Conservation (phyloP, 192 early-diverging fungal genomes). For the Chytriomyces sp. region DNA sequence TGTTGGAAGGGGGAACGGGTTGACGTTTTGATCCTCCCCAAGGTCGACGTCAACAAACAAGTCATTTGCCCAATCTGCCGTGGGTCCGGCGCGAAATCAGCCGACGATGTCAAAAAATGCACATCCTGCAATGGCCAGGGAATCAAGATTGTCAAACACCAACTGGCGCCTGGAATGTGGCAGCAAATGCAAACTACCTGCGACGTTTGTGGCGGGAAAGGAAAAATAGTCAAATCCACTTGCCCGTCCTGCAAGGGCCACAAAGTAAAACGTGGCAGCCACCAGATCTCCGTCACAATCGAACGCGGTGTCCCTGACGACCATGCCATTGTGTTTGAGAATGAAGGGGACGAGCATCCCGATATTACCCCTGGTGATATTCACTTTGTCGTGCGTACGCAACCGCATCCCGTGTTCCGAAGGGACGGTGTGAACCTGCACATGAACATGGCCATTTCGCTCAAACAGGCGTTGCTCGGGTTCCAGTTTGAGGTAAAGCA, state of each 20-base stretch:
- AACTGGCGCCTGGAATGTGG: slow-evolving; percentile 89
- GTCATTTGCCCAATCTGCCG: slow-evolving; percentile 89
- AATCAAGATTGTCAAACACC: slow-evolving; percentile 76
- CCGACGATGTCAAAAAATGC: slow-evolving; percentile 86
- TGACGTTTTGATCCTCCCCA: background rate
- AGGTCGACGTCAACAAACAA: slow-evolving; percentile 93
- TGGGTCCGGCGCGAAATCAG: slow-evolving; percentile 84
- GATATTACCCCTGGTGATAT: slow-evolving; percentile 87
- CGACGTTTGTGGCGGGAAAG: slow-evolving; percentile 87
- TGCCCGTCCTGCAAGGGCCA: slow-evolving; percentile 83
- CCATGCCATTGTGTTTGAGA: slow-evolving; percentile 74
- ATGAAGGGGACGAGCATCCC: slow-evolving; percentile 89
- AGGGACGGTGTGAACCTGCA: slow-evolving; percentile 78
- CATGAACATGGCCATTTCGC: slow-evolving; percentile 72
- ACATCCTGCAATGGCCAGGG: slow-evolving; percentile 77
- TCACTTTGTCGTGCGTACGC: slow-evolving; percentile 72
- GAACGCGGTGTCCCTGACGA: slow-evolving; percentile 86
- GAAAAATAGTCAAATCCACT: slow-evolving; percentile 77
- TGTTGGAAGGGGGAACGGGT: background rate
- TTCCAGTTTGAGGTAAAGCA: slow-evolving; percentile 76
- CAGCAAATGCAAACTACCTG: slow-evolving; percentile 94
- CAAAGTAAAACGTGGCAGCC: slow-evolving; percentile 83
- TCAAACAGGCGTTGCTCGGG: slow-evolving; percentile 80
- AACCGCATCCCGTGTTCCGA: slow-evolving; percentile 73
- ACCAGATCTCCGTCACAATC: slow-evolving; percentile 75